Evolutionary conservation across 352 stramenopile genomes (phyloP), one percentile per base, ranked within the genome.

Genomic region (Phytophthora cactorum): DNA sequence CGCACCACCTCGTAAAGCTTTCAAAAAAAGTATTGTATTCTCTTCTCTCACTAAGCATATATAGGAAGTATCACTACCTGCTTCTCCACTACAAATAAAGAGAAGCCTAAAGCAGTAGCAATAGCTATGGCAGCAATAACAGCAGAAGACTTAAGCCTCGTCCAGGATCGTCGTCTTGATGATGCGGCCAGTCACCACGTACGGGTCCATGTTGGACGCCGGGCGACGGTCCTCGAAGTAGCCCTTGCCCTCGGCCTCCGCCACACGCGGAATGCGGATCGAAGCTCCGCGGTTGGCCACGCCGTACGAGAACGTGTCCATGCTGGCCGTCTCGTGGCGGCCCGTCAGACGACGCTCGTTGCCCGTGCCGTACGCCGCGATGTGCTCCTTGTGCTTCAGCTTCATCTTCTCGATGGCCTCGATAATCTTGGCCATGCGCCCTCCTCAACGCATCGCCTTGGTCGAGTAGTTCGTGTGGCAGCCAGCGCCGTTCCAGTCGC

Each of bases 131-230:
- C 3, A 0, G 39, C 39, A 22, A 3, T 5, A 22, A 22, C 10
- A 38, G 3, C 11, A 10, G 6, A 5, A 29, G 51, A 57, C 52
- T 81, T 88, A 89, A 22, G 78, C 79, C 66, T 95, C 84, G 66
- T 93, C 75, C 12, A 95, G 68, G 58, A 98, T 90, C 57, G 97
- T 98, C 53, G 96, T 99, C 78, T 97, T 90, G 86, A 99, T 95
- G 70, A 99, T 98, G 79, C 97, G 98, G 69, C 86, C 72, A 7
- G 95, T 99, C 12, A 99, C 97, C 52, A 99, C 81, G 84, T 99
- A 99, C 57, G 97, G 97, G 88, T 99, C 97, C 84, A 97, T 97
- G 88, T 99, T 99, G 74, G 97, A 99, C 45, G 95, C 90, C 38
- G 97, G 97, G 63, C 97, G 91, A 71, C 97, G 92, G 81, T 99